Base-by-base conservation (phyloP, 148 eudicot species). In the Oxyria digyna region DNA sequence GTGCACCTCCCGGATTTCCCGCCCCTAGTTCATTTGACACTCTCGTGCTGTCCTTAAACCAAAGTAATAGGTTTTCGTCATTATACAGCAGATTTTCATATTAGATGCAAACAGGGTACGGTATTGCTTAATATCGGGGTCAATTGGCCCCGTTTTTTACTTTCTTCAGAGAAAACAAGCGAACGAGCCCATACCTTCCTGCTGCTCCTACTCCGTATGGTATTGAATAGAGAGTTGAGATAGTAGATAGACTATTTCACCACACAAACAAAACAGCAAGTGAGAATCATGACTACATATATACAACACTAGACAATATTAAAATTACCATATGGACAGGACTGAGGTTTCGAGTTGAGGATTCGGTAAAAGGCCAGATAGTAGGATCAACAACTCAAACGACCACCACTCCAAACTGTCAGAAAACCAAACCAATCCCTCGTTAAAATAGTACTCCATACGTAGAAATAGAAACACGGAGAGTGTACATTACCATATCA, bases 351-450 rank as follows among this genome's bases (percentile, higher is more conserved):
- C 95, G 18, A 91, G 95, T 74, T 88, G 77, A 17, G 97, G 95
- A 68, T 86, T 75, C 54, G 97, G 89, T 32, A 91, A 55, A 37
- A 91, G 87, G 26, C 97, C 97, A 4, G 97, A 88, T 6, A 91
- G 70, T 65, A 91, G 81, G 69, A 88, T 76, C n/a, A 88, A 74
- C 32, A 88, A 64, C 83, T 88, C 97, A 75, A 78, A 91, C 14
- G 97, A 86, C 97, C 97, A 91, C 89, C 91, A 91, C 71, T 84
- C 85, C 21, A 91, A 74, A 65, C 97, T 91, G 68, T 17, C 62
- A 54, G 5, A n/a, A 48, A 5, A n/a, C n/a, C n/a, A n/a, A n/a
- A n/a, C n/a, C n/a, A n/a, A n/a, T n/a, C n/a, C n/a, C n/a, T n/a
- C n/a, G n/a, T n/a, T n/a, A n/a, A n/a, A n/a, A n/a, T n/a, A n/a